Base-by-base conservation (phyloP, 2,329 filamentous ascomycete species). In the Tolypocladium endophyticum region DNA sequence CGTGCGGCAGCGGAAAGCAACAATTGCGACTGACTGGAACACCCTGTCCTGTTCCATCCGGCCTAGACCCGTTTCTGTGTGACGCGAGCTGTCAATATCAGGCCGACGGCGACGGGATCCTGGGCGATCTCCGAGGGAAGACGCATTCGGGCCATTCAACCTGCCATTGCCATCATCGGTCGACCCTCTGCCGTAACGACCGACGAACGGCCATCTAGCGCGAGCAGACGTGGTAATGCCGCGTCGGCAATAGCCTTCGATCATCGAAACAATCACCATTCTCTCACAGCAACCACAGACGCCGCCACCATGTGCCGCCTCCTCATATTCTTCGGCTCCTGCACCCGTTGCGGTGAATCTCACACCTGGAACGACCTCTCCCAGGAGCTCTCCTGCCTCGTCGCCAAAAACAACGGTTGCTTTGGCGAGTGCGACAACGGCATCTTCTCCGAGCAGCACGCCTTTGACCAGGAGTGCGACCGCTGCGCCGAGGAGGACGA, bases 381-480 rank as follows among this genome's bases (percentile, higher is more conserved):
- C 16, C 77, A 80, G 65, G 69, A 77, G 63, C 71, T 81, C 3
- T 77, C 74, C 9, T 81, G 78, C 59, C 74, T 81, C 56, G 73
- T 79, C 62, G 77, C 78, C 43, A 81, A 81, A 64, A 81, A 81
- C 68, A 72, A 71, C 28, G 77, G 74, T 55, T 64, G 64, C 14
- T 80, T 81, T 58, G 78, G 78, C 47, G 67, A 73, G 55, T 81
- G 78, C 66, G 64, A 66, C 45, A 65, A 67, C 30, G 78, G 78
- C 38, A 69, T 77, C 36, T 65, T 71, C 45, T 64, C 71, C 43
- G 77, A 80, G 62, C 69, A 78, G 59, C 78, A 80, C 66, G 62
- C 62, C 3, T 79, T 79, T 61, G 77, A 79, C 63, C 77, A 79
- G 61, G 78, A 80, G 64, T 81, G 78, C 66, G 72, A 77, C 55